These are phyloP conservation scores for Alnus rubra DNA, from an alignment of 306 rosid genomes.

Conservation along the genomic window DNA sequence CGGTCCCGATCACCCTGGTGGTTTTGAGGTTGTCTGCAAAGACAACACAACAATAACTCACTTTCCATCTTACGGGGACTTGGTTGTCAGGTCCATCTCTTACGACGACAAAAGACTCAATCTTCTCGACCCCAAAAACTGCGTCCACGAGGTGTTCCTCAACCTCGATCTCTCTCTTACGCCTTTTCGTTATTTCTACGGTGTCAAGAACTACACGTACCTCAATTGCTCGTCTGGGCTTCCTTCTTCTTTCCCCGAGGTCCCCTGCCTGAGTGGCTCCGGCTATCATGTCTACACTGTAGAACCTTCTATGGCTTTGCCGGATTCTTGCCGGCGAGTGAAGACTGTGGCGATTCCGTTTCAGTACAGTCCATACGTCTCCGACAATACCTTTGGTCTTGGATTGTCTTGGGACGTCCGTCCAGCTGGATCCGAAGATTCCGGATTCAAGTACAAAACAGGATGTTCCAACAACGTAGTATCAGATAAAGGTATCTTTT, in stretches of 20 bases:
- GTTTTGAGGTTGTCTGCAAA: slow-evolving; percentile 43
- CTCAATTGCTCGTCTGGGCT: slow-evolving; percentile 58
- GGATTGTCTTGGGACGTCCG: slow-evolving; percentile 53
- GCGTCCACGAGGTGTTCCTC: slow-evolving; percentile 65
- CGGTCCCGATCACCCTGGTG: neutral
- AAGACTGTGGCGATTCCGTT: slow-evolving; percentile 73
- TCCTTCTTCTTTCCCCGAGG: slow-evolving; percentile 28
- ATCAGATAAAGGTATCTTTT: slow-evolving; percentile 36
- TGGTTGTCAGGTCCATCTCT: slow-evolving; percentile 67
- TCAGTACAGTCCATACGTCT: slow-evolving; percentile 63
- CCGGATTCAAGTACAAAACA: neutral
- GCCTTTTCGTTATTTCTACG: slow-evolving; percentile 55
- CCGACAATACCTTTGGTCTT: slow-evolving; percentile 71
- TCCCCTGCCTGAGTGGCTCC: slow-evolving; percentile 66
- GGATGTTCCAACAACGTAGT: slow-evolving; percentile 24
- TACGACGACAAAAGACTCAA: slow-evolving; percentile 52
- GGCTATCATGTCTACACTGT: slow-evolving; percentile 61
- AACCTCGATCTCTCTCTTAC: slow-evolving; percentile 67
- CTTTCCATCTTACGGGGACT: slow-evolving; percentile 55
- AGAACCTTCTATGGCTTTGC: slow-evolving; percentile 43
- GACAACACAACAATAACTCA: slow-evolving; percentile 55
- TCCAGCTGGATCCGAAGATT: slow-evolving; percentile 33
- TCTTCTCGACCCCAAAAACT: slow-evolving; percentile 63
- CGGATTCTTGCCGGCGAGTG: slow-evolving; percentile 48
- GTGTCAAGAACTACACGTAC: slow-evolving; percentile 49